Evolutionary conservation across 2,329 filamentous ascomycete genomes (phyloP), one percentile per base, ranked within the genome.

Genomic region (Catunica adiposa): DNA sequence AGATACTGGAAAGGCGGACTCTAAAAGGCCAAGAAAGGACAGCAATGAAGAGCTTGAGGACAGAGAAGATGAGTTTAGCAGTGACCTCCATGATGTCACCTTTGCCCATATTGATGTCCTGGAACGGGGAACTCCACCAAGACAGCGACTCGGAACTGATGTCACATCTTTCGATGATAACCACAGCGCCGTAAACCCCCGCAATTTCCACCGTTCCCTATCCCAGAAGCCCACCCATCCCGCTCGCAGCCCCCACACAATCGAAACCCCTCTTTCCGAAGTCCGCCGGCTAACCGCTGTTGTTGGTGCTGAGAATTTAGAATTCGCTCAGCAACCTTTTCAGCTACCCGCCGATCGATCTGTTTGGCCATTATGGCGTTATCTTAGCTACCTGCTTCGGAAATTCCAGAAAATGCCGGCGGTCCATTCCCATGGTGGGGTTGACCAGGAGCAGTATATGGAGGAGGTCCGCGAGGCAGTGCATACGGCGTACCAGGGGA

Each of bases 291-390:
- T 56, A 26, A 22, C 29, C 29, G 17, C 25, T 26, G 42, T 48
- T 15, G 34, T 34, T 14, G 51, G 51, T 8, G 8, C 17, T 1
- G 31, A 53, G n/a, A 48, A 53, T 44, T 26, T 57, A 26, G 22
- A 34, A 8, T 37, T 48, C 15, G 38, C 51, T 14, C 22, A 14
- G 8, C 20, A 57, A 26, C 55, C 42, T 6, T 57, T 48, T 15
- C 55, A 57, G 17, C 51, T 57, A 25, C 55, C 55, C 4, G 23
- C 26, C 14, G 51, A 57, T 15, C 38, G 55, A 17, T 25, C 31
- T 8, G 34, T 38, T 5, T 57, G 55, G 51, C 56, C 55, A 11
- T 34, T 59, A 22, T 60, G 55, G 55, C 40, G 58, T 6, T 56
- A 56, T 37, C 56, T 58, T 5, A 51, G 37, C 22, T 58, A 58